These are phyloP conservation scores for Moesziomyces parantarcticus DNA, from an alignment of 1,284 basidiomycete genomes.

Conservation along the genomic window DNA sequence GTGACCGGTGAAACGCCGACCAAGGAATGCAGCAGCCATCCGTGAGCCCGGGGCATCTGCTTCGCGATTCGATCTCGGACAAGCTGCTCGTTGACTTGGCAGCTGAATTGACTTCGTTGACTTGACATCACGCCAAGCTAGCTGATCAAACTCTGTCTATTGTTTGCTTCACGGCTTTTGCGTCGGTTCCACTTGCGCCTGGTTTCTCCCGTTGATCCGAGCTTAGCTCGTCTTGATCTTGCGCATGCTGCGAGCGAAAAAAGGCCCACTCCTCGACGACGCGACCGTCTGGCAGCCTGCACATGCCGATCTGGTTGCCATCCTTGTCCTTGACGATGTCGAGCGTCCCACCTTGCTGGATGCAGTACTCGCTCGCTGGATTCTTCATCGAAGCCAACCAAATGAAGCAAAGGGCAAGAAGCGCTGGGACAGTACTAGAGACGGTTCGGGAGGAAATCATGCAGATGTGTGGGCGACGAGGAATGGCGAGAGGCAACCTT, in stretches of 20 bases:
- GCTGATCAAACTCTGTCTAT: neutral
- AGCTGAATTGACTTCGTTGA: too few relatives aligned
- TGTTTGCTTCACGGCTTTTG: neutral
- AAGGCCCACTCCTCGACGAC: constrained; percentile 18
- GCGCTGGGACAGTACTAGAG: neutral
- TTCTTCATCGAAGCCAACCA: neutral
- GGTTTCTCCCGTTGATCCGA: neutral
- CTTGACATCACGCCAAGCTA: too few relatives aligned
- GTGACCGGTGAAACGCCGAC: neutral
- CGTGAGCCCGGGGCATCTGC: neutral
- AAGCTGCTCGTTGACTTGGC: too few relatives aligned
- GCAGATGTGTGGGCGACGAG: neutral
- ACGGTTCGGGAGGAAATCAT: neutral
- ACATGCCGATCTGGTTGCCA: constrained; percentile 14
- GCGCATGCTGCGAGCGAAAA: constrained; percentile 3
- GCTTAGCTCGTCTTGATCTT: neutral
- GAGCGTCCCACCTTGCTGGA: constrained; percentile 16
- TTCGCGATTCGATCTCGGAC: too few relatives aligned
- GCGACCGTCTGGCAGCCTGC: constrained; percentile 15
- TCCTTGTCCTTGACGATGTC: constrained; percentile 16
- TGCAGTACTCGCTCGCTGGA: constrained; percentile 11
- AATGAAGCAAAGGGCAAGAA: neutral
- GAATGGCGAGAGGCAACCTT: too few relatives aligned
- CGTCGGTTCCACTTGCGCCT: neutral
- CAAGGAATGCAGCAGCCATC: neutral